Evolutionary conservation across 108 stramenopile species (phyloP).

Genomic region (Fragilariopsis cylindrus): DNA sequence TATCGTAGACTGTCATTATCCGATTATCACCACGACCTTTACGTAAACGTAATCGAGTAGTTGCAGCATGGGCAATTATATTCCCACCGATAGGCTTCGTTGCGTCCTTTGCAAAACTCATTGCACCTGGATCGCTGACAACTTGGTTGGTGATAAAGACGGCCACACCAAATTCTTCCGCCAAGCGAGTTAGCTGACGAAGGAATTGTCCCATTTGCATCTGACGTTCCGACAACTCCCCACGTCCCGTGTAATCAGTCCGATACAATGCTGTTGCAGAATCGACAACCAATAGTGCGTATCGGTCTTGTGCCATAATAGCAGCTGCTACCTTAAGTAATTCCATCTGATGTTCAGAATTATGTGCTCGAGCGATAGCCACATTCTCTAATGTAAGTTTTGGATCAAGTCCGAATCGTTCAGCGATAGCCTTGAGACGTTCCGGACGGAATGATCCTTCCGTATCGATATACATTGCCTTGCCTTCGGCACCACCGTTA

Average conservation of each 20-base stretch:
- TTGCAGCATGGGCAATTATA: conserved; percentile 99
- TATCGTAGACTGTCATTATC: conserved; percentile 95
- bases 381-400: conserved; percentile 97
- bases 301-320: conserved; percentile 97
- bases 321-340: conserved; percentile 96
- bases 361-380: conserved; percentile 98
- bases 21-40: conserved; percentile 99
- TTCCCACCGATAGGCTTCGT: conserved; percentile 99
- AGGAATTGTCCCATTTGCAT: conserved; percentile 98
- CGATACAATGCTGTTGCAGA: conserved; percentile 98
- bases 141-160: conserved; percentile 99
- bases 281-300: conserved; percentile 97
- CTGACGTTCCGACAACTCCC: conserved; percentile 96
- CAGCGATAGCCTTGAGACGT: conserved; percentile 95
- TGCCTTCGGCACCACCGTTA: conserved; percentile 98
- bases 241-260: conserved; percentile 99
- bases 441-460: conserved; percentile 98
- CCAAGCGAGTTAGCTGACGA: conserved; percentile 94
- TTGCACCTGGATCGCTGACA: conserved; percentile 97
- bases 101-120: conserved; percentile 97
- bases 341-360: conserved; percentile 99
- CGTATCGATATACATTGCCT: conserved; percentile 99
- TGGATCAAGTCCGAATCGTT: conserved; percentile 95
- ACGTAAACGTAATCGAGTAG: conserved; percentile 95
- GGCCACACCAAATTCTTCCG: conserved; percentile 98